These are phyloP conservation scores for Tolypocladium tropicale DNA, from an alignment of 2,329 filamentous ascomycete genomes.

Conservation along the genomic window DNA sequence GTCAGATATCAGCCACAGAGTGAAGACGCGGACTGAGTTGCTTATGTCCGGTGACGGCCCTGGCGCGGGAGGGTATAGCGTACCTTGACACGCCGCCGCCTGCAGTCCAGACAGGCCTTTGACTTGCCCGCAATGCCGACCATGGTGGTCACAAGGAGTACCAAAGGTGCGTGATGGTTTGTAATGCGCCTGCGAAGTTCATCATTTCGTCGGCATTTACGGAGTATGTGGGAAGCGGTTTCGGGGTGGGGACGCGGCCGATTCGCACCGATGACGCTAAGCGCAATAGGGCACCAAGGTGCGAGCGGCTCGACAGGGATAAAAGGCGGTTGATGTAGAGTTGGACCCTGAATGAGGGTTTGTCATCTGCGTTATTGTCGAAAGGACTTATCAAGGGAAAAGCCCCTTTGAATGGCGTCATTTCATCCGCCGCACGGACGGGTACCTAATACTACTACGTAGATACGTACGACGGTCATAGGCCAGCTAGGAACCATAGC, in stretches of 20 bases:
- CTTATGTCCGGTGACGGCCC: too few species aligned
- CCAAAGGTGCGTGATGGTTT: too few species aligned
- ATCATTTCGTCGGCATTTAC: background rate
- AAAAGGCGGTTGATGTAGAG: background rate
- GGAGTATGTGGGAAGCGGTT: background rate
- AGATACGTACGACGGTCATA: too few species aligned
- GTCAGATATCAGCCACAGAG: too few species aligned
- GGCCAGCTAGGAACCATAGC: background rate
- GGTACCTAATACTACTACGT: too few species aligned
- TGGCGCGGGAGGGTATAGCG: too few species aligned
- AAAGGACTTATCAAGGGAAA: too few species aligned
- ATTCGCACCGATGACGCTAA: background rate
- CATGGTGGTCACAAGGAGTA: too few species aligned
- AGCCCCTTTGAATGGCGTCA: background rate
- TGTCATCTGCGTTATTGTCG: too few species aligned
- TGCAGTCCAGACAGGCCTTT: background rate
- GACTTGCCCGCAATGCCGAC: background rate
- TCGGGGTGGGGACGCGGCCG: background rate
- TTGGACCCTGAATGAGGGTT: too few species aligned
- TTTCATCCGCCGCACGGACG: too few species aligned
- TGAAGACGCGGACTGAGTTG: too few species aligned
- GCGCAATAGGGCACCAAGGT: background rate
- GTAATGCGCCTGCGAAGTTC: background rate
- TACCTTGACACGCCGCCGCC: background rate
- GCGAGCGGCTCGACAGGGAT: background rate